Evolutionary conservation across 2,329 filamentous ascomycete genomes (phyloP).

Genomic region (Cercospora berteroae): DNA sequence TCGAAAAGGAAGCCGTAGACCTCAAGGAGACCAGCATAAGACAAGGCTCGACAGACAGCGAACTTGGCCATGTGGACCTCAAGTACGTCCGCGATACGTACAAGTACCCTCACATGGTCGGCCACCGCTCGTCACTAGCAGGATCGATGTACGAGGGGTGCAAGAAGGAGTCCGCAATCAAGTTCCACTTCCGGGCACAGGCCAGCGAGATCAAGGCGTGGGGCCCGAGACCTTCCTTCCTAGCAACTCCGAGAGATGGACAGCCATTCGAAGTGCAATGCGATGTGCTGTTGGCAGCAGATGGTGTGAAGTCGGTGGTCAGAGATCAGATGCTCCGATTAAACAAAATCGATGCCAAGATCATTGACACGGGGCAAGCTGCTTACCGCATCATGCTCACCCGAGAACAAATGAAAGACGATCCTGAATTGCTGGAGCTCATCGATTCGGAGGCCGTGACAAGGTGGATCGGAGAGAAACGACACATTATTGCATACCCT

Average conservation of each 20-base stretch:
- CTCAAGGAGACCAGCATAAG: slow-evolving; percentile 71
- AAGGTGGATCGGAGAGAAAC: slow-evolving; percentile 72
- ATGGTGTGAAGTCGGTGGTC: slow-evolving; percentile 51
- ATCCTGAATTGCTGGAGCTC: slow-evolving; percentile 66
- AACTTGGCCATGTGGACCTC: slow-evolving; percentile 70
- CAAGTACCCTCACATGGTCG: slow-evolving; percentile 75
- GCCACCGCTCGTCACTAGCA: slow-evolving; percentile 71
- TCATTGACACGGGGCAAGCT: slow-evolving; percentile 70
- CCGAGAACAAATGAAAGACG: slow-evolving; percentile 63
- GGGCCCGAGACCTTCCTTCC: slow-evolving; percentile 59
- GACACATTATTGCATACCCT: slow-evolving; percentile 77
- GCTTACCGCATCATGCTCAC: slow-evolving; percentile 77
- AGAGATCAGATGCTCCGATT: slow-evolving; percentile 55
- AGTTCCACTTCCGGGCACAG: slow-evolving; percentile 64
- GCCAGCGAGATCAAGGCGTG: slow-evolving; percentile 59
- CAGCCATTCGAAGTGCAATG: slow-evolving; percentile 54
- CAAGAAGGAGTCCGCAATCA: slow-evolving; percentile 60
- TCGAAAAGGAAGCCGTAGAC: slow-evolving; percentile 68
- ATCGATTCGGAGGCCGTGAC: slow-evolving; percentile 66
- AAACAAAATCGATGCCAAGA: slow-evolving; percentile 53
- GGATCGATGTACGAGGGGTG: slow-evolving; percentile 70
- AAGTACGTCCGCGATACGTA: slow-evolving; percentile 66
- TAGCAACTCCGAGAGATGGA: slow-evolving; percentile 55
- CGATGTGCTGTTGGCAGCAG: slow-evolving; percentile 48
- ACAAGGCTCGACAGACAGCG: slow-evolving; percentile 65